A percentile compares a stretch with the other conserved stretches of the same genome.
These are phyloP conservation scores for Fraxinus sp. DNA, from an alignment of 305 asterid species.

Conservation along the genomic window DNA sequence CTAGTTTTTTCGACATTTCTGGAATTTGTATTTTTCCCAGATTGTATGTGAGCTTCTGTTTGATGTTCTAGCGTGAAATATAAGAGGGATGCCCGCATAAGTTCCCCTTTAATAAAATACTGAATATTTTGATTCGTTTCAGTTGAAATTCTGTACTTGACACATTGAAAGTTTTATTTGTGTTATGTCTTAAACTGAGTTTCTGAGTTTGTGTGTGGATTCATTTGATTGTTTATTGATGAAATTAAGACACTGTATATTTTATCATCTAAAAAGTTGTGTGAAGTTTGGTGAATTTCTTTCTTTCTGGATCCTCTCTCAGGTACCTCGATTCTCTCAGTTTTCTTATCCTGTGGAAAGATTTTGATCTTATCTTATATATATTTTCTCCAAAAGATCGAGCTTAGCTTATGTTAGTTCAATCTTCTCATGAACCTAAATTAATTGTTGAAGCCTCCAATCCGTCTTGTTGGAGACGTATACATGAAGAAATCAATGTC, in stretches of 20 bases:
- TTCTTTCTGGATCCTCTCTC: not conserved
- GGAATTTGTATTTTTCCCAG: conserved; percentile 26
- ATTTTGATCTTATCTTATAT: not conserved
- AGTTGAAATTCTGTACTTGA: conserved; percentile 16
- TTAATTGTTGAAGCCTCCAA: too few relatives aligned
- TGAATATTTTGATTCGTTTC: conserved; percentile 31
- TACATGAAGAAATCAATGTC: not conserved
- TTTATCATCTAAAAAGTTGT: not conserved
- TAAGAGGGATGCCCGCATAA: conserved; percentile 37
- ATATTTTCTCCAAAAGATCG: too few relatives aligned
- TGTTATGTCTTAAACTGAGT: not conserved
- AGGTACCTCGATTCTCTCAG: not conserved
- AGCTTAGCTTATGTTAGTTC: too few relatives aligned
- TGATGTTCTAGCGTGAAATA: conserved; percentile 37
- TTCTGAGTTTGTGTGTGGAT: not conserved
- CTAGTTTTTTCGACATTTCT: conserved; percentile 19
- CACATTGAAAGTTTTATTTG: conserved; percentile 15
- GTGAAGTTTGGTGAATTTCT: not conserved
- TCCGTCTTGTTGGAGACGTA: not conserved
- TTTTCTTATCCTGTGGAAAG: not conserved
- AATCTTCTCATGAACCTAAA: too few relatives aligned
- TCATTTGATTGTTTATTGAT: not conserved
- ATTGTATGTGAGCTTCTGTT: conserved; percentile 37
- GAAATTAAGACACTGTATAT: not conserved
- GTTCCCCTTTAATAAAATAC: conserved; percentile 39